Percentiles rank a stretch among this genome's conserved stretches.
Conservation (phyloP, 805 yeast species). For the Starmerella vaccinii region DNA sequence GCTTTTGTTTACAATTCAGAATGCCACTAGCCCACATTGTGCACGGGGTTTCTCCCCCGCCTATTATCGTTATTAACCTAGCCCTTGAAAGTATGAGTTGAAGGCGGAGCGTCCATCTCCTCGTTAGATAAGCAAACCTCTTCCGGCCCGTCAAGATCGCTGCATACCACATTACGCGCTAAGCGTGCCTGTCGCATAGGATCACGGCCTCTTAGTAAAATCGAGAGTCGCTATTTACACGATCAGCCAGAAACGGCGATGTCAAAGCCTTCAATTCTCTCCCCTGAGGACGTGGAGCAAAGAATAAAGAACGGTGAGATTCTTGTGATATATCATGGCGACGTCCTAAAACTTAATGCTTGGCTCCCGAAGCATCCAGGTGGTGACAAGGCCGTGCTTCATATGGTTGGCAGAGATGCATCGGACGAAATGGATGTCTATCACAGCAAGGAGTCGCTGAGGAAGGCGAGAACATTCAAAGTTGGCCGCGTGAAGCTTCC, state of each 20-base stretch:
- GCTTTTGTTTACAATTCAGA: not conserved
- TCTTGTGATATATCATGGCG: constrained; percentile 53
- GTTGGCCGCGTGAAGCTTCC: constrained; percentile 53
- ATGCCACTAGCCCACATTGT: no score
- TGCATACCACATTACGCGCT: not conserved
- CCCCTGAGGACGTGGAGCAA: constrained; percentile 43
- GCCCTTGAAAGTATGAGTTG: no score
- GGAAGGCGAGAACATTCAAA: constrained; percentile 44
- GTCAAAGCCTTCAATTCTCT: constrained; percentile 20
- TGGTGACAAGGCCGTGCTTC: constrained; percentile 73
- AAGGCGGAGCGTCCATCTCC: no score
- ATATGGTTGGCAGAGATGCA: constrained; percentile 82
- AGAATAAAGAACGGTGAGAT: constrained; percentile 58
- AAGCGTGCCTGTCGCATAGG: not conserved
- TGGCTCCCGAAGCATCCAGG: constrained; percentile 82
- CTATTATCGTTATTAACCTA: no score
- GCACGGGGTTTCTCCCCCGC: no score
- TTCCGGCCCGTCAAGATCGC: not conserved
- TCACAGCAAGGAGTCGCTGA: constrained; percentile 52
- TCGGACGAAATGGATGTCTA: constrained; percentile 85
- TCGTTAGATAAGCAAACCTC: not conserved
- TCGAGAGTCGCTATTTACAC: no score
- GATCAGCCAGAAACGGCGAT: no score
- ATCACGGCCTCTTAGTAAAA: not conserved
- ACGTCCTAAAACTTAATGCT: constrained; percentile 52